These are phyloP conservation scores for Neonectria hederae DNA, from an alignment of 2,329 filamentous ascomycete genomes.

Conservation along the genomic window DNA sequence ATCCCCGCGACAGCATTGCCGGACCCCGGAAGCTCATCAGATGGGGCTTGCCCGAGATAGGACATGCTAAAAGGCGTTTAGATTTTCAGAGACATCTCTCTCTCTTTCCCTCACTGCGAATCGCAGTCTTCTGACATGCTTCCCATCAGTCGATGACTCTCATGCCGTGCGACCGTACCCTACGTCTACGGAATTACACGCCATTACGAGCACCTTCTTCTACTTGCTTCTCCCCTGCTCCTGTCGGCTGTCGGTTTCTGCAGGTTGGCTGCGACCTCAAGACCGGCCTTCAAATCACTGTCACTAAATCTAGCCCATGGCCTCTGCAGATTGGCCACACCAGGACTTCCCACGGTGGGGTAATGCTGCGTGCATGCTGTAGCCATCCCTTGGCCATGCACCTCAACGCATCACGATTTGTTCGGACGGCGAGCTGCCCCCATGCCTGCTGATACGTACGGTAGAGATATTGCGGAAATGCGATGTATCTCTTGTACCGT, in stretches of 20 bases:
- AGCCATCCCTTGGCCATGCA: constrained; percentile 11
- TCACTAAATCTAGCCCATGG: neutral
- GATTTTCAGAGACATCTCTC: neutral
- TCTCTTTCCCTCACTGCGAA: neutral
- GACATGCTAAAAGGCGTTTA: constrained; percentile 5
- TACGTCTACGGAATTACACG: constrained; percentile 5
- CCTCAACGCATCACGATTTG: constrained; percentile 17
- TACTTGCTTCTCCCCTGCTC: neutral
- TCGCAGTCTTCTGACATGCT: neutral
- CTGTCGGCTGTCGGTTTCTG: neutral
- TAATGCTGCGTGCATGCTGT: constrained; percentile 11
- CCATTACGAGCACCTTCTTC: neutral
- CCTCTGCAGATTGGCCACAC: constrained; percentile 8
- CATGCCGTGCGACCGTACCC: constrained; percentile 11
- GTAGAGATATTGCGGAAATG: neutral
- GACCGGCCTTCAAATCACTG: neutral
- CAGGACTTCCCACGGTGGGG: constrained; percentile 11
- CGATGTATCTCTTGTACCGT: constrained; percentile 9
- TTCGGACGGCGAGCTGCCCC: constrained; percentile 4
- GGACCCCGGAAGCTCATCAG: neutral
- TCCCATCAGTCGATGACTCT: neutral
- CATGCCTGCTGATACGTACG: neutral
- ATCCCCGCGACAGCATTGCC: neutral
- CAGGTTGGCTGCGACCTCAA: constrained; percentile 2
- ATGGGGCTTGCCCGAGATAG: neutral